Percentiles rank a stretch among this genome's conserved stretches.
These are phyloP conservation scores for Neostapfia colusana DNA, from an alignment of 176 grass and related monocot genomes.

Conservation along the genomic window DNA sequence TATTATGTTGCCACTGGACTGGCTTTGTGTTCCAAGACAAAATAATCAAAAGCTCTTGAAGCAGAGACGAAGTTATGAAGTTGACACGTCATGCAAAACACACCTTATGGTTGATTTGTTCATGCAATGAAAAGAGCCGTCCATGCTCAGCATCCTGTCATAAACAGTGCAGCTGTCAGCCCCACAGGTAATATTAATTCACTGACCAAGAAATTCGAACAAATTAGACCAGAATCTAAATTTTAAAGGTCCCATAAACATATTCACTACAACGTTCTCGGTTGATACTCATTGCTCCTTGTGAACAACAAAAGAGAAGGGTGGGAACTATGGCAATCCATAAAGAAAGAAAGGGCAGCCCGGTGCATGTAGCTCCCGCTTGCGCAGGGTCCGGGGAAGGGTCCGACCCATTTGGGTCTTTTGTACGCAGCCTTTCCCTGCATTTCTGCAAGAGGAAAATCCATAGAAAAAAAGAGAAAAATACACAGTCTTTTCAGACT, in stretches of 20 bases:
- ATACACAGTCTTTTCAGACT: background rate
- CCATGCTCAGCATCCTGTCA: conserved; percentile 57
- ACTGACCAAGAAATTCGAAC: background rate
- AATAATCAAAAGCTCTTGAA: background rate
- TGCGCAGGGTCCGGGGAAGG: no score
- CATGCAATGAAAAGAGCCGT: conserved; percentile 68
- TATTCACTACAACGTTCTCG: background rate
- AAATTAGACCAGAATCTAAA: background rate
- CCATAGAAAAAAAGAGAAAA: no score
- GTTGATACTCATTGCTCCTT: background rate
- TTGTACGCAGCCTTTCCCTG: no score
- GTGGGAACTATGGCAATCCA: no score
- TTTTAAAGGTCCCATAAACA: background rate
- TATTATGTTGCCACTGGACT: background rate
- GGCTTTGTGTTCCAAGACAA: background rate
- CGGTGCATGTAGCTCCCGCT: no score
- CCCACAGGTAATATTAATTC: background rate
- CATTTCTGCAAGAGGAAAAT: no score
- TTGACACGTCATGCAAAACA: conserved; percentile 1
- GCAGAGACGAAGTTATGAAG: conserved; percentile 13
- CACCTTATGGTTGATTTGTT: conserved; percentile 95
- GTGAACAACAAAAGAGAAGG: background rate
- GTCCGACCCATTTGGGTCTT: no score
- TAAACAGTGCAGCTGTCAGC: conserved; percentile 4
- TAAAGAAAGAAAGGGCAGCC: no score